A percentile compares a stretch with the other conserved stretches of the same genome.
Conservation (phyloP, 75 land plant genomes). For the Selaginella moellendorffii region DNA sequence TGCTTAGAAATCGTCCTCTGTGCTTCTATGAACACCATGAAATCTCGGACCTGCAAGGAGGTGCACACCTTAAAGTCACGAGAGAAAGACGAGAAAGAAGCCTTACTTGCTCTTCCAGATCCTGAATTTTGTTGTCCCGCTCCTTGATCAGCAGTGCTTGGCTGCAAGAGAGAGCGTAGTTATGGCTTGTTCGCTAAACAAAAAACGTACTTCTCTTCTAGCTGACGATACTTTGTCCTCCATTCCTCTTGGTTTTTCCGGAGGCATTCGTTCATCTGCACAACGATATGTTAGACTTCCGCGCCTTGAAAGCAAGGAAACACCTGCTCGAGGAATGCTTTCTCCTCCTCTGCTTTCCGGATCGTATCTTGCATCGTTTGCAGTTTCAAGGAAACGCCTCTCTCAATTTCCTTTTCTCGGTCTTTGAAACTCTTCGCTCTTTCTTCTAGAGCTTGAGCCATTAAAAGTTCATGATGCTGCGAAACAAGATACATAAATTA, state of each 20-base stretch:
- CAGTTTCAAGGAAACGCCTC: background rate
- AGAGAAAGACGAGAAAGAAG: background rate
- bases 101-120: constrained; percentile 4
- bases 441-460: background rate
- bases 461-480: background rate
- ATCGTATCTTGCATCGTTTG: background rate
- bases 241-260: constrained; percentile 3
- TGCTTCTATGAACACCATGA: constrained; percentile 5
- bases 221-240: background rate
- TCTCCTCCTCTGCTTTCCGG: background rate
- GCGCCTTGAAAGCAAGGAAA: no score
- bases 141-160: background rate
- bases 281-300: background rate
- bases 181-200: background rate
- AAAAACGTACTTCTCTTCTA: background rate
- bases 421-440: background rate
- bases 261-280: background rate
- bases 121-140: background rate
- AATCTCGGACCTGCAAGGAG: background rate
- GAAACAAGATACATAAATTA: background rate
- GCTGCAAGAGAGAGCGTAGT: background rate
- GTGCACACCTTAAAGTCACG: background rate
- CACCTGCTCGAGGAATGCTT: background rate
- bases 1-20: constrained; percentile 1
- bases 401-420: background rate